A percentile compares a stretch with the other conserved stretches of the same genome.
Evolutionary conservation across 2,329 filamentous ascomycete genomes (phyloP).

Genomic region (Drechmeria coniospora): DNA sequence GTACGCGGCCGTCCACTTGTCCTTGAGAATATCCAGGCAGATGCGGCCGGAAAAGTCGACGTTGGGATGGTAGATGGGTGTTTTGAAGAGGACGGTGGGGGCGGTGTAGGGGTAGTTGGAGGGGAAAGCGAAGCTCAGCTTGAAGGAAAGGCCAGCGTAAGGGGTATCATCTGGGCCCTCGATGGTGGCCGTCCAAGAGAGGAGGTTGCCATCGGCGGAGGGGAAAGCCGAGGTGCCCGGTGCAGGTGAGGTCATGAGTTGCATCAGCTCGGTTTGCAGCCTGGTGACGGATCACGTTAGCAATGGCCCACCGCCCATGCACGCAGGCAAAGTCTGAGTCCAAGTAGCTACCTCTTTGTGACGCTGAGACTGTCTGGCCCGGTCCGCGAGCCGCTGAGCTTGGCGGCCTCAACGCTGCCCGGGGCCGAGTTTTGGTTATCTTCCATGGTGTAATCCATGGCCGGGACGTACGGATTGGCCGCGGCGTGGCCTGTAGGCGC

Average conservation of each 20-base stretch:
- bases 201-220: constrained; percentile 73
- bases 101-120: constrained; percentile 85
- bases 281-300: constrained; percentile 28
- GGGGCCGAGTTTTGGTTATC: constrained; percentile 54
- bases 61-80: constrained; percentile 97
- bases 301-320: too few relatives aligned
- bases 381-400: constrained; percentile 41
- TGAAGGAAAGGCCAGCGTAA: constrained; percentile 77
- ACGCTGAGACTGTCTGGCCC: constrained; percentile 56
- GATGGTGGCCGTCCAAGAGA: constrained; percentile 89
- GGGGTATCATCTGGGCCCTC: constrained; percentile 81
- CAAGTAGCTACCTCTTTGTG: constrained; percentile 49
- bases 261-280: constrained; percentile 94
- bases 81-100: constrained; percentile 90
- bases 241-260: constrained; percentile 89
- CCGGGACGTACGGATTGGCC: not conserved
- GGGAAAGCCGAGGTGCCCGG: constrained; percentile 93
- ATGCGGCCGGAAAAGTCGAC: constrained; percentile 95
- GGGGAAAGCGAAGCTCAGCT: constrained; percentile 83
- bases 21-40: constrained; percentile 94
- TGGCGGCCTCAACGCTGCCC: constrained; percentile 44
- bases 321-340: not conserved
- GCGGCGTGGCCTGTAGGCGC: too few relatives aligned
- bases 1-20: constrained; percentile 97
- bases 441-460: constrained; percentile 30